These are phyloP conservation scores for Colletotrichum sansevieriae DNA, from an alignment of 2,329 filamentous ascomycete genomes.

Conservation along the genomic window DNA sequence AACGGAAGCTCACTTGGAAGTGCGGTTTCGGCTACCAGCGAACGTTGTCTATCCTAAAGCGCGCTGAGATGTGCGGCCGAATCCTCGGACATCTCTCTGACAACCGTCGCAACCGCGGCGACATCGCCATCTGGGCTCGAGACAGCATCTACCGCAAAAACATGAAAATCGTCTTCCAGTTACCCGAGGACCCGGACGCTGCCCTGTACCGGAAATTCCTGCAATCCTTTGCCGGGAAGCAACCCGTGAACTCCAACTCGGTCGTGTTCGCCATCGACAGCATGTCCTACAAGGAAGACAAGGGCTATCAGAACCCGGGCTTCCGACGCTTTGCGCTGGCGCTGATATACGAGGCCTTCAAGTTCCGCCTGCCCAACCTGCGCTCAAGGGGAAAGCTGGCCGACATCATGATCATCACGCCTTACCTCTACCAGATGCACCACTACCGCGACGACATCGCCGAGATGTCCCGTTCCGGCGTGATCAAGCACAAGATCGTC, in stretches of 20 bases:
- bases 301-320: slow-evolving; percentile 12
- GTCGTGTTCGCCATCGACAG: slow-evolving; percentile 14
- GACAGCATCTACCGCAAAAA: slow-evolving; percentile 5
- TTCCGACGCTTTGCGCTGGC: slow-evolving; percentile 3
- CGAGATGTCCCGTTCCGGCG: neutral
- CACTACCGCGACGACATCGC: slow-evolving; percentile 16
- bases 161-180: slow-evolving; percentile 19
- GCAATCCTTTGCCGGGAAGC: neutral
- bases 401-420: slow-evolving; percentile 26
- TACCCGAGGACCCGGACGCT: neutral
- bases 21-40: slow-evolving; percentile 22
- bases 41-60: slow-evolving; percentile 13
- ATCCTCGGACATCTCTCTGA: slow-evolving; percentile 10
- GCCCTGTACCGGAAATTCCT: slow-evolving; percentile 3
- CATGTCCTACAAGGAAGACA: neutral
- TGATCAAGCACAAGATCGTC: slow-evolving; percentile 27
- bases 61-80: slow-evolving; percentile 13
- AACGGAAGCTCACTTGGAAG: neutral
- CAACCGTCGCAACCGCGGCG: slow-evolving; percentile 24
- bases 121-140: slow-evolving; percentile 24
- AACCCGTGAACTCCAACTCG: neutral
- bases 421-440: slow-evolving; percentile 18
- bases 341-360: slow-evolving; percentile 14
- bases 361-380: slow-evolving; percentile 18
- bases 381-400: slow-evolving; percentile 4